phyloP scores from a whole-genome alignment of 805 yeast species.

The Lachancea meyersii region DNA sequence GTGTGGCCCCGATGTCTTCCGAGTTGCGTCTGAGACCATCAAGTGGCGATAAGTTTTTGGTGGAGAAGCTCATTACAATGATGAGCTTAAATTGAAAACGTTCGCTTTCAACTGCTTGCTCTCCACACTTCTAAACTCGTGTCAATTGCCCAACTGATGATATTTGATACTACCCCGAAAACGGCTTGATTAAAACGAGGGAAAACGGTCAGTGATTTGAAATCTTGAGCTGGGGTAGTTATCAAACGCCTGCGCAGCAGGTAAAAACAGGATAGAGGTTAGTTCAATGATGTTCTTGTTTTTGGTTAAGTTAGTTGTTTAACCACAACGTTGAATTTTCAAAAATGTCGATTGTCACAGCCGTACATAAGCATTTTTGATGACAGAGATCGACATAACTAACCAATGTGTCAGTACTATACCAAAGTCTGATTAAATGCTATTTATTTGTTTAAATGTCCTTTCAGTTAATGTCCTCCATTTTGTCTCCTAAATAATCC shows the following conservation, averaged over 20 bases:
- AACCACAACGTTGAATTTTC: neutral
- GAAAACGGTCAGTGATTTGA: neutral
- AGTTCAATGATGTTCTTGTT: too few species aligned
- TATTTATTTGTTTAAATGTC: slow-evolving; percentile 3
- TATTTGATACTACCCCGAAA: neutral
- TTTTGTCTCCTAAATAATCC: slow-evolving; percentile 33
- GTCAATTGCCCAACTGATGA: neutral
- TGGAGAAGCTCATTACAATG: slow-evolving; percentile 3
- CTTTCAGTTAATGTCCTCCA: slow-evolving; percentile 6
- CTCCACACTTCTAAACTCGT: neutral
- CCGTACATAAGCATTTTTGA: neutral
- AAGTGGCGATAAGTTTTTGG: slow-evolving; percentile 9
- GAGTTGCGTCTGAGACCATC: slow-evolving; percentile 2
- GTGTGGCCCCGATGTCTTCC: neutral
- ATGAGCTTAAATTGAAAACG: neutral
- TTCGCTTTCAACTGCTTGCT: too few species aligned
- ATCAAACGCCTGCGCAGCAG: too few species aligned
- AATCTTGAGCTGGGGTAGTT: neutral
- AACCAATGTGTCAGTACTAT: neutral
- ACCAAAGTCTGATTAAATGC: slow-evolving; percentile 5
- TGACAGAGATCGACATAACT: neutral
- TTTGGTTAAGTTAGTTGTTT: too few species aligned
- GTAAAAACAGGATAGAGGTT: too few species aligned
- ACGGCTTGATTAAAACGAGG: neutral
- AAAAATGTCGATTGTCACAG: neutral